phyloP scores from a whole-genome alignment of 345 rosid genomes.

The Eutrema yunnanense region DNA sequence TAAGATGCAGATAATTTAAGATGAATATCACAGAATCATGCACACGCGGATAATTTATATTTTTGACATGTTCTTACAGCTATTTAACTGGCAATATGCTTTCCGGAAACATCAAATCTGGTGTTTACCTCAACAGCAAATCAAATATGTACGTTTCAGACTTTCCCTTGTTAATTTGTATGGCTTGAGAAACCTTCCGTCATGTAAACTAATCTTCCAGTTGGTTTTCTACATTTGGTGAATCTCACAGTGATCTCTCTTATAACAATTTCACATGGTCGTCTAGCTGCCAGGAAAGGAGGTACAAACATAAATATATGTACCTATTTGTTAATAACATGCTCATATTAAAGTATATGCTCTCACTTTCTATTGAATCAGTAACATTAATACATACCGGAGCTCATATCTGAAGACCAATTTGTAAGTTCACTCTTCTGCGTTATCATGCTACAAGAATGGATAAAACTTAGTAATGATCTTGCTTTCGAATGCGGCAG shows the following conservation, averaged over 20 bases:
- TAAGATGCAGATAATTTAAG: not conserved
- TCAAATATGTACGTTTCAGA: slow-evolving; percentile 12
- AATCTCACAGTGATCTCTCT: slow-evolving; percentile 26
- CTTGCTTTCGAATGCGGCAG: not conserved
- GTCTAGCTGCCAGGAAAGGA: not conserved
- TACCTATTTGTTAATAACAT: not conserved
- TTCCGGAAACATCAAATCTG: slow-evolving; percentile 2
- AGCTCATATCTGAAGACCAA: slow-evolving; percentile 13
- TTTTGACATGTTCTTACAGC: slow-evolving; percentile 6
- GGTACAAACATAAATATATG: not conserved
- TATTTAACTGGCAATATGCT: slow-evolving; percentile 26
- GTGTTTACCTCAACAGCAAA: not conserved
- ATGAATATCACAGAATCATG: not conserved
- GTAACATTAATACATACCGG: slow-evolving; percentile 14
- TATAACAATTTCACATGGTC: slow-evolving; percentile 22
- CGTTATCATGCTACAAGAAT: not conserved
- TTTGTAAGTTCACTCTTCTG: slow-evolving; percentile 12
- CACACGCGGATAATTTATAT: not conserved
- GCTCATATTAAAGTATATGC: not conserved
- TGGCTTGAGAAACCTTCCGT: not conserved
- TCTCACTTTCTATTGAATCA: slow-evolving; percentile 11
- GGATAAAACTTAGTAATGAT: not conserved
- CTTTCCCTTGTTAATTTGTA: not conserved
- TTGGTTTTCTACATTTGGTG: not conserved
- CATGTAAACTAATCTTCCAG: not conserved